Evolutionary conservation across 345 rosid species (phyloP).

Genomic region (Psidium guajava): DNA sequence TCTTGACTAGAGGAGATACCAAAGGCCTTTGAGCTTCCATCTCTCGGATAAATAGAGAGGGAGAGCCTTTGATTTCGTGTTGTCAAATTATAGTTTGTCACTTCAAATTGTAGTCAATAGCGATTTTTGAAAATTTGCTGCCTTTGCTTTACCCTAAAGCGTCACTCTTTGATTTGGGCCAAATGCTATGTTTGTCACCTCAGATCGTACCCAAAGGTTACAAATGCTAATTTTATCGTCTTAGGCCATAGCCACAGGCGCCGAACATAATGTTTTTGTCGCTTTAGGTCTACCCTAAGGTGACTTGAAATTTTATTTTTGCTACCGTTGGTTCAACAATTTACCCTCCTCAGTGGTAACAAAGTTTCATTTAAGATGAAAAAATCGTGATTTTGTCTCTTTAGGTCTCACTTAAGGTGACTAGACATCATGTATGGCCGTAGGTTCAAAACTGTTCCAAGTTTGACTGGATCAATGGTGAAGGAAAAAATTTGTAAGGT

Average conservation of each 20-base stretch:
- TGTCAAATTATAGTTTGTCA: neutral
- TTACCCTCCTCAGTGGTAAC: neutral
- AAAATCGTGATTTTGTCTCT: neutral
- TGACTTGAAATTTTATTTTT: neutral
- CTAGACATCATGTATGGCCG: neutral
- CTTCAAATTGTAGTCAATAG: neutral
- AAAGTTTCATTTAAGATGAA: neutral
- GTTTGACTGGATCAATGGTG: neutral
- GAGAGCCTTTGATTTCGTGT: neutral
- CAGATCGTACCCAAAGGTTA: neutral
- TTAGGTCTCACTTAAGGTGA: neutral
- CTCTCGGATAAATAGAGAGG: neutral
- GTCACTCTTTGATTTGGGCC: neutral
- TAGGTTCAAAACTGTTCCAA: neutral
- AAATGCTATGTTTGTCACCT: neutral
- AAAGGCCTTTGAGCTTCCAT: neutral
- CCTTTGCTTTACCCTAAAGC: neutral
- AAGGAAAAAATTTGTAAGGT: neutral
- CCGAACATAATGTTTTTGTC: neutral
- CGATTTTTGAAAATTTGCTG: neutral
- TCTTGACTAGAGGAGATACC: neutral
- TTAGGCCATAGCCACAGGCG: neutral
- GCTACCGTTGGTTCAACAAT: neutral
- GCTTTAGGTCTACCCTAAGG: neutral
- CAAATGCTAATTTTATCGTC: neutral